phyloP scores from a whole-genome alignment of 1,139 yeast genomes.

The Suhomyces terraborum region DNA sequence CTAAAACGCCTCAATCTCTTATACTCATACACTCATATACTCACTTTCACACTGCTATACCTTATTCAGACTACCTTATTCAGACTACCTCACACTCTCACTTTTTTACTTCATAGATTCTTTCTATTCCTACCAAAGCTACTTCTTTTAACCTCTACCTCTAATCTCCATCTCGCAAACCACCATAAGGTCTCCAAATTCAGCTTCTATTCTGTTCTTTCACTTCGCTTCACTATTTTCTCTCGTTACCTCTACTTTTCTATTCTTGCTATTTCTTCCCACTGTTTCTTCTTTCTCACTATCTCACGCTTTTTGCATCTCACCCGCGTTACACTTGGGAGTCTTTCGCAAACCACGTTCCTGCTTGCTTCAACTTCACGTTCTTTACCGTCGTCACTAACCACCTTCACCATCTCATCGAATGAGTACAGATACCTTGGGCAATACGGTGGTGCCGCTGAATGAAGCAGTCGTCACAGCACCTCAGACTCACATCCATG shows the following conservation, averaged over 20 bases:
- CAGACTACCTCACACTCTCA: no score
- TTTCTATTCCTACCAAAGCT: no score
- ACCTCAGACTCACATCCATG: slow-evolving; percentile 25
- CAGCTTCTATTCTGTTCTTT: no score
- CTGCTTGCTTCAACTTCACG: no score
- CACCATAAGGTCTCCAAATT: background rate
- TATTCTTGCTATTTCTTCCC: background rate
- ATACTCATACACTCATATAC: no score
- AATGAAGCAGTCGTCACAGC: background rate
- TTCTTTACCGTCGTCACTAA: no score
- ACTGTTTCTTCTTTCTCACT: background rate
- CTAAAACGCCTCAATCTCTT: no score
- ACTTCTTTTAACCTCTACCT: no score
- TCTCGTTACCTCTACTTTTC: background rate
- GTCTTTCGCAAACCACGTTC: slow-evolving; percentile 4
- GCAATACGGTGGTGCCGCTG: slow-evolving; percentile 8
- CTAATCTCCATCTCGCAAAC: no score
- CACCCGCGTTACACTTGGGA: background rate
- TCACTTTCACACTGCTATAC: no score
- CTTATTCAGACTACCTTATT: no score
- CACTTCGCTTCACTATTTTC: background rate
- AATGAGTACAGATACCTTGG: slow-evolving; percentile 13
- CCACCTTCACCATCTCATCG: background rate
- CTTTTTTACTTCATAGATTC: no score
- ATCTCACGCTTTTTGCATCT: background rate